Conservation (phyloP, 2,329 filamentous ascomycete genomes). For the Onygenales sp. region DNA sequence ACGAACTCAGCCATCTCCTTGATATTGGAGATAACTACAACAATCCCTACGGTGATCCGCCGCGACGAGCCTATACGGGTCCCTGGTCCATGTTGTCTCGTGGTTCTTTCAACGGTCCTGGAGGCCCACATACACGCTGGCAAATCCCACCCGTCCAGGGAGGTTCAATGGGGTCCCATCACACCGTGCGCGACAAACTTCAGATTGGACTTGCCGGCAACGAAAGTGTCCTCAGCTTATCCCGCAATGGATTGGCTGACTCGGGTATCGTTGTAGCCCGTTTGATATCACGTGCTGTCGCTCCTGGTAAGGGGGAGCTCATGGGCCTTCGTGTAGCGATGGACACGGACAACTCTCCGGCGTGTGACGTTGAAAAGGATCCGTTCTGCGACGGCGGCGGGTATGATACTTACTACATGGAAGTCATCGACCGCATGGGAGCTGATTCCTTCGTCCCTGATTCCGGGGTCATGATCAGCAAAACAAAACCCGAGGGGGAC, state of each 20-base stretch:
- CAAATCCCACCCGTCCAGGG: constrained; percentile 9
- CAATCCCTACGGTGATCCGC: constrained; percentile 10
- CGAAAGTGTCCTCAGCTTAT: constrained; percentile 7
- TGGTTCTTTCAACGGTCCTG: constrained; percentile 12
- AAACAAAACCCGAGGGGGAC: constrained; percentile 4
- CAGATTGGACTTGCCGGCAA: constrained; percentile 6
- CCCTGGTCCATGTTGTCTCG: constrained; percentile 14
- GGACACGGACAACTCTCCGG: constrained; percentile 8
- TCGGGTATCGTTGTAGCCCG: constrained; percentile 10
- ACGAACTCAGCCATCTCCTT: constrained; percentile 14
- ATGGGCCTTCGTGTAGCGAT: constrained; percentile 11
- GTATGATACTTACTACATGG: constrained; percentile 11
- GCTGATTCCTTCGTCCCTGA: constrained; percentile 12
- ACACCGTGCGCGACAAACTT: constrained; percentile 11
- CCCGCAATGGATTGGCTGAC: constrained; percentile 8
- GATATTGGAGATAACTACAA: constrained; percentile 13
- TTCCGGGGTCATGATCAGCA: constrained; percentile 13
- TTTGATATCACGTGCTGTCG: constrained; percentile 9
- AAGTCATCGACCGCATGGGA: constrained; percentile 13
- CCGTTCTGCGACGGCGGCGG: constrained; percentile 10
- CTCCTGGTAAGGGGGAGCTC: constrained; percentile 5
- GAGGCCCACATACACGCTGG: constrained; percentile 12
- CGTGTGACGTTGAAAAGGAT: constrained; percentile 8
- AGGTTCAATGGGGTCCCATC: constrained; percentile 10
- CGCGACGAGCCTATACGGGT: constrained; percentile 9